Conservation (phyloP, 2,329 filamentous ascomycete species). For the Laburnicola sp. region DNA sequence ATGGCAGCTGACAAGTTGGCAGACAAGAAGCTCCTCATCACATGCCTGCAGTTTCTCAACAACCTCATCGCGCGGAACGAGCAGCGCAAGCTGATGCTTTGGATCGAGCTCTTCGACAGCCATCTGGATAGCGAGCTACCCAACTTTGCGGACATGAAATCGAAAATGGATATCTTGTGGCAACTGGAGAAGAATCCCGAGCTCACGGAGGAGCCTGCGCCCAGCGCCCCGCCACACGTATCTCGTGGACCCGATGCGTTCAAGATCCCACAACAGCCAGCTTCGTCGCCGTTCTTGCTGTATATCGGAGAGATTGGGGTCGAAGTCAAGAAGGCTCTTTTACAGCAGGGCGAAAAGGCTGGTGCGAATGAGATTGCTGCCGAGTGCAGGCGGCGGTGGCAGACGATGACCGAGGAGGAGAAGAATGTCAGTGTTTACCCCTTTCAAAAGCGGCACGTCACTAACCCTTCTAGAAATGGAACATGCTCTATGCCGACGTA, state of each 20-base stretch:
- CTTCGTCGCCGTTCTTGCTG: slow-evolving; percentile 46
- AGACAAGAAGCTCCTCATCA: slow-evolving; percentile 66
- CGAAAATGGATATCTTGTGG: slow-evolving; percentile 38
- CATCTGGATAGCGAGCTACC: slow-evolving; percentile 48
- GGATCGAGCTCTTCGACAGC: slow-evolving; percentile 66
- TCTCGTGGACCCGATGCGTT: slow-evolving; percentile 33
- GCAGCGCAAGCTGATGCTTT: slow-evolving; percentile 65
- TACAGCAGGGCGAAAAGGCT: slow-evolving; percentile 42
- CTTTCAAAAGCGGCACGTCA: too few relatives aligned
- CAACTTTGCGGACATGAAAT: slow-evolving; percentile 44
- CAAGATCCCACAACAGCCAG: slow-evolving; percentile 44
- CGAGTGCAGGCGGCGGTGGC: slow-evolving; percentile 47
- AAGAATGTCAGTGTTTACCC: slow-evolving; percentile 41
- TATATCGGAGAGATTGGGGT: slow-evolving; percentile 46
- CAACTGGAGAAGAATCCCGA: slow-evolving; percentile 24
- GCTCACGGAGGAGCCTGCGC: slow-evolving; percentile 17
- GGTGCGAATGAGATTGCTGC: slow-evolving; percentile 47
- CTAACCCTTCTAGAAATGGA: slow-evolving; percentile 45
- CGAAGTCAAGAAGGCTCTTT: slow-evolving; percentile 44
- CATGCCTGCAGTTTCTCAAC: slow-evolving; percentile 67
- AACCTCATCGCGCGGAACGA: slow-evolving; percentile 69
- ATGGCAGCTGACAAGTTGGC: slow-evolving; percentile 12
- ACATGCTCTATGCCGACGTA: slow-evolving; percentile 46
- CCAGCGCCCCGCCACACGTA: slow-evolving; percentile 18
- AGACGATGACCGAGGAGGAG: slow-evolving; percentile 44